These are phyloP conservation scores for Ascobolus immersus DNA, from an alignment of 495 filamentous ascomycete genomes.

Conservation along the genomic window DNA sequence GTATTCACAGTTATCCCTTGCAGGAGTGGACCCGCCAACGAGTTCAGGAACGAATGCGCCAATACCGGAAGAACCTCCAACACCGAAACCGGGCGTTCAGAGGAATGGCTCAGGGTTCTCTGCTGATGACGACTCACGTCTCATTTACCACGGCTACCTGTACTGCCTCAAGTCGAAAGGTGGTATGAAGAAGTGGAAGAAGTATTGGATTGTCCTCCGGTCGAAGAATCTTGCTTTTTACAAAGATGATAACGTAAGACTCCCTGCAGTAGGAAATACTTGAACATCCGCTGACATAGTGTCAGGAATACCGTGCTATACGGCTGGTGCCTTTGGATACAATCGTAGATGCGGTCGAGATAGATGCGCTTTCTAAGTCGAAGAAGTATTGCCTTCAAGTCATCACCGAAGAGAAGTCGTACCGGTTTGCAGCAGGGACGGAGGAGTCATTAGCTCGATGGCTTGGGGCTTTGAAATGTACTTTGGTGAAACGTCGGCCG, in stretches of 20 bases:
- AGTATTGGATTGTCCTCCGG: constrained; percentile 76
- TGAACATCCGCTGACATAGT: constrained; percentile 2
- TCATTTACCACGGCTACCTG: constrained; percentile 80
- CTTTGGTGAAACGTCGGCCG: constrained; percentile 37
- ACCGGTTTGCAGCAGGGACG: constrained; percentile 56
- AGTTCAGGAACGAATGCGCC: constrained; percentile 4
- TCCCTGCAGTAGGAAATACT: not conserved
- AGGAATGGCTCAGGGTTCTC: constrained; percentile 14
- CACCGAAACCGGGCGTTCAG: constrained; percentile 14
- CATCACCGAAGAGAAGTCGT: constrained; percentile 81
- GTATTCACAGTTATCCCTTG: constrained; percentile 20
- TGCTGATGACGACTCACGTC: constrained; percentile 29
- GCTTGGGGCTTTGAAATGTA: constrained; percentile 72
- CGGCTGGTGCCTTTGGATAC: constrained; percentile 55
- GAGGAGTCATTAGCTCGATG: constrained; percentile 67
- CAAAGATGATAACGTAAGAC: constrained; percentile 49
- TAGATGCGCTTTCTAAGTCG: constrained; percentile 61
- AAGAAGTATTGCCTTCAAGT: constrained; percentile 76
- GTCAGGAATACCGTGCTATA: constrained; percentile 57
- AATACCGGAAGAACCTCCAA: constrained; percentile 13
- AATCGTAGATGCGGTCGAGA: constrained; percentile 78
- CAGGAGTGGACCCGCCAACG: constrained; percentile 7
- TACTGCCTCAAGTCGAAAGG: constrained; percentile 62
- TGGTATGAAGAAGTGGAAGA: constrained; percentile 86
- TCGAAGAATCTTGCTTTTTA: constrained; percentile 71